Percentiles rank a stretch among this genome's conserved stretches.
These are phyloP conservation scores for Boletales sp. DNA, from an alignment of 768 basidiomycete genomes.

Conservation along the genomic window DNA sequence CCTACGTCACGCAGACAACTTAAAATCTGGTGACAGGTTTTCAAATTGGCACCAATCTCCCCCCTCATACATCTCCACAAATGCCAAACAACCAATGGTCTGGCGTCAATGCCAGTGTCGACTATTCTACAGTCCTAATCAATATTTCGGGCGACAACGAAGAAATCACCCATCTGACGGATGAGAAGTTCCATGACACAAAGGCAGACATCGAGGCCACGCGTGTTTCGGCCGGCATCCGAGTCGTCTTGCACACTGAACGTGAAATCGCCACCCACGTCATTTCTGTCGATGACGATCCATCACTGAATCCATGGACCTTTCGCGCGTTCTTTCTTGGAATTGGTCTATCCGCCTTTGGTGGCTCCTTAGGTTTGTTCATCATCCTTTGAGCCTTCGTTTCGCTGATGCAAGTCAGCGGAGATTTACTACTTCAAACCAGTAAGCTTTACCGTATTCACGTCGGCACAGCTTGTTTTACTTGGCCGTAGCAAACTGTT, in stretches of 20 bases:
- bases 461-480: neutral
- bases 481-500: conserved; percentile 42
- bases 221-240: neutral
- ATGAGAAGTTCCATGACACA: neutral
- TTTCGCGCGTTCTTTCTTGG: conserved; percentile 52
- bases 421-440: conserved; percentile 62
- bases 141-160: too few species aligned
- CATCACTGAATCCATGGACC: conserved; percentile 26
- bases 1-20: too few species aligned
- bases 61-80: too few species aligned
- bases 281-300: conserved; percentile 13
- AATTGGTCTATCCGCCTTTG: conserved; percentile 48
- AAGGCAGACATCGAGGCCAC: neutral
- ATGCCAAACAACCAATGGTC: too few species aligned
- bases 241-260: neutral
- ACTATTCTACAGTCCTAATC: too few species aligned
- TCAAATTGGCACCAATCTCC: too few species aligned
- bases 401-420: conserved; percentile 27
- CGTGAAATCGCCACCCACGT: conserved; percentile 45
- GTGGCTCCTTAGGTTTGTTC: conserved; percentile 43
- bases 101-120: too few species aligned
- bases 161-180: too few species aligned
- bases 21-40: too few species aligned
- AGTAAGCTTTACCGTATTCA: conserved; percentile 19
- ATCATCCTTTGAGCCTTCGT: neutral